These are phyloP conservation scores for Malania oleifera DNA, from an alignment of 164 flowering plant species.

Conservation along the genomic window DNA sequence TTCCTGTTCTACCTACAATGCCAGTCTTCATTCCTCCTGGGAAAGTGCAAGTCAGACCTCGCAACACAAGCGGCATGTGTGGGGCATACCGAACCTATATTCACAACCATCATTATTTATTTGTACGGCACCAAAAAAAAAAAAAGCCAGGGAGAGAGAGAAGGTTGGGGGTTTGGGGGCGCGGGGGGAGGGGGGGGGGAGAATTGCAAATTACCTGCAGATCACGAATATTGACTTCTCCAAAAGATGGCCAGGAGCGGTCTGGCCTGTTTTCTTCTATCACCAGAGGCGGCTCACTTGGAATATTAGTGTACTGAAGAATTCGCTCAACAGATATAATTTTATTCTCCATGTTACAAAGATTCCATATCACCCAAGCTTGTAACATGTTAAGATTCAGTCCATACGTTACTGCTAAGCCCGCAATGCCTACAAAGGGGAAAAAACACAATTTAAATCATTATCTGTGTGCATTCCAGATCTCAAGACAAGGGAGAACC, in stretches of 20 bases:
- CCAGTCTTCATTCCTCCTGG: slow-evolving; percentile 69
- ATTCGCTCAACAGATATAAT: slow-evolving; percentile 81
- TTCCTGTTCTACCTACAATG: slow-evolving; percentile 83
- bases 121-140: too few relatives aligned
- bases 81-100: slow-evolving; percentile 75
- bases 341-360: slow-evolving; percentile 58
- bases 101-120: neutral
- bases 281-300: slow-evolving; percentile 63
- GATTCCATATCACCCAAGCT: slow-evolving; percentile 52
- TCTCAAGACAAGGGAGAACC: too few relatives aligned
- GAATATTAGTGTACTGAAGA: slow-evolving; percentile 50
- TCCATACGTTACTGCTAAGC: slow-evolving; percentile 75
- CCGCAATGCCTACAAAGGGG: slow-evolving; percentile 55
- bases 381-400: slow-evolving; percentile 57
- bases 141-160: neutral
- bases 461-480: too few relatives aligned
- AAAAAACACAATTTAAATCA: neutral
- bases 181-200: neutral
- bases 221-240: slow-evolving; percentile 45
- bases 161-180: too few relatives aligned
- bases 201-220: slow-evolving; percentile 45
- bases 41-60: slow-evolving; percentile 72
- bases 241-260: slow-evolving; percentile 52
- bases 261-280: slow-evolving; percentile 43
- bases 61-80: slow-evolving; percentile 71